Percentiles rank a stretch among this genome's conserved stretches.
phyloP scores from a whole-genome alignment of 2,329 filamentous ascomycete genomes.

The Xylariaceae sp. region DNA sequence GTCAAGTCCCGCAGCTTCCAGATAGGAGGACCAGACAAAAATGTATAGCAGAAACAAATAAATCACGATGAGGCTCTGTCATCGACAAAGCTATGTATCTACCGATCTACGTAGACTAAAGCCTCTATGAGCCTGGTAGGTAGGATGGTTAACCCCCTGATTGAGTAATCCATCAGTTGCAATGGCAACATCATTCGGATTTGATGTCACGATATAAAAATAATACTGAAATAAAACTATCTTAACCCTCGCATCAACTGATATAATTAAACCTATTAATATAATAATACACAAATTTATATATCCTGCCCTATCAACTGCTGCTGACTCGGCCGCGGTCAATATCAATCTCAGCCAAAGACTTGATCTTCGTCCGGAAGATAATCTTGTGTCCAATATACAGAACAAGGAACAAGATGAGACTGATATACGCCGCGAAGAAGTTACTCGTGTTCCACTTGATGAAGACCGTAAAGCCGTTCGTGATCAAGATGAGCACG shows the following conservation, averaged over 20 bases:
- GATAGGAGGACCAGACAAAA: too few species aligned
- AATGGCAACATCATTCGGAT: too few species aligned
- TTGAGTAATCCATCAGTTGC: too few species aligned
- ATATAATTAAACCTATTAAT: neutral
- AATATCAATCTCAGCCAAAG: slow-evolving; percentile 27
- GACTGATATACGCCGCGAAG: slow-evolving; percentile 58
- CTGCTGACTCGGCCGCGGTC: slow-evolving; percentile 22
- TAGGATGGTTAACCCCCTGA: too few species aligned
- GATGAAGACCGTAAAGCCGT: slow-evolving; percentile 65
- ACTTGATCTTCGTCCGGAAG: slow-evolving; percentile 26
- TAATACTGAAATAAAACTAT: too few species aligned
- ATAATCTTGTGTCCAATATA: slow-evolving; percentile 56
- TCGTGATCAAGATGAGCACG: slow-evolving; percentile 58
- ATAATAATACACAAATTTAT: neutral
- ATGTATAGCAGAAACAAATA: too few species aligned
- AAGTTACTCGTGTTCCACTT: slow-evolving; percentile 55
- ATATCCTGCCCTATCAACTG: neutral
- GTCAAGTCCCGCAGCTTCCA: too few species aligned
- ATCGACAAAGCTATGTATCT: too few species aligned
- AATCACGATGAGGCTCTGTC: too few species aligned
- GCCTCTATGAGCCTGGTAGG: too few species aligned
- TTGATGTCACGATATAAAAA: too few species aligned
- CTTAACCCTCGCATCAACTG: neutral
- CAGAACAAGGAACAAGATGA: slow-evolving; percentile 57
- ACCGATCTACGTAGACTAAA: too few species aligned